Evolutionary conservation across 2,329 filamentous ascomycete genomes (phyloP), one percentile per base, ranked within the genome.

Genomic region (Claviceps sp.): DNA sequence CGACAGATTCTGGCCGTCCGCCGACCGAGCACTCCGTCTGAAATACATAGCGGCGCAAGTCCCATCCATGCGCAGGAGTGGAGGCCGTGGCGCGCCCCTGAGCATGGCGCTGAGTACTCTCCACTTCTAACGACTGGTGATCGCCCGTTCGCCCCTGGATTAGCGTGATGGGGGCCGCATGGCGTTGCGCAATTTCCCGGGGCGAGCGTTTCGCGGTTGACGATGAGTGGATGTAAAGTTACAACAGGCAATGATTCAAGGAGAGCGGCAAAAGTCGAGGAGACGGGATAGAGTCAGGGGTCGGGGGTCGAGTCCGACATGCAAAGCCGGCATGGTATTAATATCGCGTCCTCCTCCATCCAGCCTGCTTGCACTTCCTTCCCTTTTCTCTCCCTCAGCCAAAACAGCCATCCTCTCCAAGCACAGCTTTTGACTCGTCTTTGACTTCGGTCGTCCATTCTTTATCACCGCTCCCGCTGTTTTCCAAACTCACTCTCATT

Each of bases 401-500:
- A 65, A 65, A 67, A 63, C 66, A 72, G 68, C 70, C 69, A 66
- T 67, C 37, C 11, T 41, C 46, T 63, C 56, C 58, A 64, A 62
- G 63, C 65, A 65, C 61, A 22, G 47, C 63, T 62, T 63, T 67
- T 67, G 65, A 69, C 68, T 70, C 69, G 47, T 55, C 59, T 69
- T 26, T 77, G 73, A 76, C 73, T 70, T 74, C 72, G 74, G 74
- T 77, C 74, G 74, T 77, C 74, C 74, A 76, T 68, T 77, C 74
- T 73, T 77, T 75, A 11, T 64, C 57, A 54, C 20, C 61, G 54
- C 11, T 65, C 65, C 63, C 64, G 67, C 63, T 58, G 57, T 57
- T 55, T 56, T 53, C 63, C 13, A 24, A 34, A 13, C 4, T 36
- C 26, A 34, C 34, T 47, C n/a, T 14, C 16, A 4, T 30, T n/a